Conservation (phyloP, 805 yeast genomes). For the Metschnikowia drakensbergensis region DNA sequence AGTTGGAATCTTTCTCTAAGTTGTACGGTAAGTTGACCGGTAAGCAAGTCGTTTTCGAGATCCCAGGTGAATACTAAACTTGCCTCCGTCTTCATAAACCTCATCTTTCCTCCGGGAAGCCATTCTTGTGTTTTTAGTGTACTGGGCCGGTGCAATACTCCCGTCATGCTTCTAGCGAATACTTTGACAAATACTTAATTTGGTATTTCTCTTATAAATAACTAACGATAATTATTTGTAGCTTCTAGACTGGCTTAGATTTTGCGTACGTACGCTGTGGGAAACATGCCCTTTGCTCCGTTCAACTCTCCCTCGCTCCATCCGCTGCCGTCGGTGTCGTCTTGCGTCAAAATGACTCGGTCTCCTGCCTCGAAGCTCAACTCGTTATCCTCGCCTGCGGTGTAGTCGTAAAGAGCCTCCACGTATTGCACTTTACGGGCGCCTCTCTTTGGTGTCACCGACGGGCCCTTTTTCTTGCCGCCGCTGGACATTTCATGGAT, state of each 20-base stretch:
- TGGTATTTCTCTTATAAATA: constrained; percentile 23
- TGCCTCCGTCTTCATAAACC: constrained; percentile 7
- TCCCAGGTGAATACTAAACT: constrained; percentile 49
- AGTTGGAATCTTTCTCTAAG: constrained; percentile 98
- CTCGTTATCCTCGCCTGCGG: constrained; percentile 78
- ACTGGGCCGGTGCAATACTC: constrained; percentile 15
- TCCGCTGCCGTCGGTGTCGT: constrained; percentile 67
- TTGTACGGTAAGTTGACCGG: constrained; percentile 98
- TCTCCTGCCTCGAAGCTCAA: constrained; percentile 71
- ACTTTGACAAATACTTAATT: constrained; percentile 20
- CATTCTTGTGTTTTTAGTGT: constrained; percentile 20
- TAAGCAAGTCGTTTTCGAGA: constrained; percentile 98
- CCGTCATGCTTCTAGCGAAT: constrained; percentile 20
- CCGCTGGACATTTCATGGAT: constrained; percentile 10
- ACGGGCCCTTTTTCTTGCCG: constrained; percentile 59
- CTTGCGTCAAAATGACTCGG: constrained; percentile 55
- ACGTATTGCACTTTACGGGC: constrained; percentile 61
- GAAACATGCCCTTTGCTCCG: constrained; percentile 68
- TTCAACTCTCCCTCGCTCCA: constrained; percentile 91
- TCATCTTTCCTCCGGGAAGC: constrained; percentile 13
- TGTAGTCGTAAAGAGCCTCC: constrained; percentile 71
- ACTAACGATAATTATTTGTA: constrained; percentile 15
- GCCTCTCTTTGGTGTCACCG: constrained; percentile 75
- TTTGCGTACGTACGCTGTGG: constrained; percentile 64
- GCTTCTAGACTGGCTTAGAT: constrained; percentile 16